Evolutionary conservation across 78 protist species (phyloP).

Genomic region (Protostelium mycophagum): DNA sequence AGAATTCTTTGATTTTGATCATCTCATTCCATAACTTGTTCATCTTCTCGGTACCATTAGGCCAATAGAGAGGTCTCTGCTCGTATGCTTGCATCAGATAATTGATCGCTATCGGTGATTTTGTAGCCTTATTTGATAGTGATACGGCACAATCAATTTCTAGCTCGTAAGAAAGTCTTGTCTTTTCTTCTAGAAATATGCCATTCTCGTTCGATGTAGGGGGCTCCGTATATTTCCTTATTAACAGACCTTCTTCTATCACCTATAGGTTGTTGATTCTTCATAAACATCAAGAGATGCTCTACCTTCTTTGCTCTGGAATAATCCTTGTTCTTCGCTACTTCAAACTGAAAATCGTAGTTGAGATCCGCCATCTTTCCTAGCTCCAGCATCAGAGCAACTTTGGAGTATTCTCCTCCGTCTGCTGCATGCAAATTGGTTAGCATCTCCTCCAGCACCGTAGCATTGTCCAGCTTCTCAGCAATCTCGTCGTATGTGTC

Average conservation of each 20-base stretch:
- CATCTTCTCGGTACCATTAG: background rate
- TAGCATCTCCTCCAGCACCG: background rate
- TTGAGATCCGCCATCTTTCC: background rate
- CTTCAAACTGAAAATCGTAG: background rate
- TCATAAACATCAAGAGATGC: background rate
- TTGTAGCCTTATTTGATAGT: background rate
- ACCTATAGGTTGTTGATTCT: background rate
- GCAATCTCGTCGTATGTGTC: background rate
- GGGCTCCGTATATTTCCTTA: background rate
- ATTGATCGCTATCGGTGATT: background rate
- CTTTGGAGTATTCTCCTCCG: background rate
- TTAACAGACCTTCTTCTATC: background rate
- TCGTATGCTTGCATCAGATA: background rate
- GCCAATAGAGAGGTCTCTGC: background rate
- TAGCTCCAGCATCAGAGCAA: background rate
- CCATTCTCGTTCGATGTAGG: background rate
- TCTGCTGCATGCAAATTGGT: background rate
- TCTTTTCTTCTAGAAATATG: background rate
- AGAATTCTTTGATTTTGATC: background rate
- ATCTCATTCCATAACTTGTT: background rate
- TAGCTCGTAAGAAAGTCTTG: background rate
- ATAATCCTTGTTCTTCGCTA: background rate
- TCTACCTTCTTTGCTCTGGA: background rate
- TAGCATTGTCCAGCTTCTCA: background rate
- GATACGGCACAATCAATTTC: background rate